phyloP scores from a whole-genome alignment of 2,329 filamentous ascomycete genomes.

The Penicillium sp. region DNA sequence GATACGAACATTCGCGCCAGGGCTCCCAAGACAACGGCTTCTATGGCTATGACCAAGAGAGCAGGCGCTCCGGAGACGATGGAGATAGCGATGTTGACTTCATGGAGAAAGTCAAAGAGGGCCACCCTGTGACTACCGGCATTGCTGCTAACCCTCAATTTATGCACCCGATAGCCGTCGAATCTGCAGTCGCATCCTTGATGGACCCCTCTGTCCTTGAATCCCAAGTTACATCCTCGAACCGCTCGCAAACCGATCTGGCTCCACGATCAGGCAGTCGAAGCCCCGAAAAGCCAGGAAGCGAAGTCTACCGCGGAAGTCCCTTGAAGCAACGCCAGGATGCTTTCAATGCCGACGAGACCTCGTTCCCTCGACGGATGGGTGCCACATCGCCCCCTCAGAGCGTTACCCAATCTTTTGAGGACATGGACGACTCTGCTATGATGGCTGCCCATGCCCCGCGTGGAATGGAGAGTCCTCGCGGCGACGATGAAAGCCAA shows the following conservation, averaged over 20 bases:
- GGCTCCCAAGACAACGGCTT: slow-evolving; percentile 25
- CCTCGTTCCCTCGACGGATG: slow-evolving; percentile 38
- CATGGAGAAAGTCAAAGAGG: slow-evolving; percentile 58
- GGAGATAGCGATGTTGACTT: slow-evolving; percentile 57
- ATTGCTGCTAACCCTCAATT: slow-evolving; percentile 72
- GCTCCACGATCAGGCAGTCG: slow-evolving; percentile 37
- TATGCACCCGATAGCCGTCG: slow-evolving; percentile 70
- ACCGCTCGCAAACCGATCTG: slow-evolving; percentile 45
- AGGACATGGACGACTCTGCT: slow-evolving; percentile 42
- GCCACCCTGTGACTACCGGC: slow-evolving; percentile 68
- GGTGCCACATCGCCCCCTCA: slow-evolving; percentile 52
- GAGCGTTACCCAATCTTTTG: slow-evolving; percentile 50
- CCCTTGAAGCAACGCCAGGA: slow-evolving; percentile 46
- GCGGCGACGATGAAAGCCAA: slow-evolving; percentile 69
- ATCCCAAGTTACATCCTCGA: slow-evolving; percentile 46
- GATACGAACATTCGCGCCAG: slow-evolving; percentile 36
- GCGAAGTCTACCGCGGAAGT: slow-evolving; percentile 38
- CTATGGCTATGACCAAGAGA: slow-evolving; percentile 50
- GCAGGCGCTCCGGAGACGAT: slow-evolving; percentile 47
- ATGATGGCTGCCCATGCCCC: slow-evolving; percentile 65
- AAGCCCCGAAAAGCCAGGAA: slow-evolving; percentile 26
- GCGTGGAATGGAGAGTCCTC: slow-evolving; percentile 65
- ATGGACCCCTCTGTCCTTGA: slow-evolving; percentile 79
- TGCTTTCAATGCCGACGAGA: slow-evolving; percentile 35
- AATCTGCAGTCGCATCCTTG: slow-evolving; percentile 87